Conservation (phyloP, 768 basidiomycete species). For the Naematelia aurantialba region DNA sequence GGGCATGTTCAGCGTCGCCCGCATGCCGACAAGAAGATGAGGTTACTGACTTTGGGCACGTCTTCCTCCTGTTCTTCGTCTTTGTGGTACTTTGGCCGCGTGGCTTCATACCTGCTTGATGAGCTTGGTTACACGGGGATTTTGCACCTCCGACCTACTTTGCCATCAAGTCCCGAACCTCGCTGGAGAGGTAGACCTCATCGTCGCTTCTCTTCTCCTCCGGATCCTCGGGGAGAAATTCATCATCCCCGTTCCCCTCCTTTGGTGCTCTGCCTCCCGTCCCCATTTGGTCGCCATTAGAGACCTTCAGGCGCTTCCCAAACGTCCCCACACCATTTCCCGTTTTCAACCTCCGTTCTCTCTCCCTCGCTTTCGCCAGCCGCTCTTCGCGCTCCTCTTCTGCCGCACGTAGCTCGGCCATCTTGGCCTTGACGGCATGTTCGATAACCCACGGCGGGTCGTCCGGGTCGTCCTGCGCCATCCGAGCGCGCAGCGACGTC, state of each 20-base stretch:
- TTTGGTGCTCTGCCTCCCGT: slow-evolving; percentile 11
- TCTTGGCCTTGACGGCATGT: slow-evolving; percentile 36
- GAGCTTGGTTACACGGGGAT: slow-evolving; percentile 10
- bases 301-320: slow-evolving; percentile 1
- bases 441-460: slow-evolving; percentile 49
- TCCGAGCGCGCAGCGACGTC: slow-evolving; percentile 15
- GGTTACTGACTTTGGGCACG: slow-evolving; percentile 45
- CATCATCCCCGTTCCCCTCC: slow-evolving; percentile 58
- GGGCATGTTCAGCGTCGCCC: not conserved
- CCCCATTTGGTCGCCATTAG: slow-evolving; percentile 8
- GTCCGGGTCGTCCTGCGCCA: slow-evolving; percentile 32
- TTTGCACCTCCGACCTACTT: slow-evolving; percentile 56
- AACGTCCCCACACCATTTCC: slow-evolving; percentile 12
- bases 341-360: slow-evolving; percentile 23
- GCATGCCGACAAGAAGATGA: not conserved
- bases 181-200: slow-evolving; percentile 65
- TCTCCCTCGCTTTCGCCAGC: slow-evolving; percentile 33
- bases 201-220: slow-evolving; percentile 52
- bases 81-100: slow-evolving; percentile 19
- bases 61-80: slow-evolving; percentile 44
- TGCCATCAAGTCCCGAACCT: slow-evolving; percentile 71
- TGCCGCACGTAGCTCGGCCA: slow-evolving; percentile 22
- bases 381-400: slow-evolving; percentile 22
- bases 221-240: slow-evolving; percentile 66
- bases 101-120: slow-evolving; percentile 27